phyloP scores from a whole-genome alignment of 2,329 filamentous ascomycete genomes.

The Aspergillus quadricinctus region DNA sequence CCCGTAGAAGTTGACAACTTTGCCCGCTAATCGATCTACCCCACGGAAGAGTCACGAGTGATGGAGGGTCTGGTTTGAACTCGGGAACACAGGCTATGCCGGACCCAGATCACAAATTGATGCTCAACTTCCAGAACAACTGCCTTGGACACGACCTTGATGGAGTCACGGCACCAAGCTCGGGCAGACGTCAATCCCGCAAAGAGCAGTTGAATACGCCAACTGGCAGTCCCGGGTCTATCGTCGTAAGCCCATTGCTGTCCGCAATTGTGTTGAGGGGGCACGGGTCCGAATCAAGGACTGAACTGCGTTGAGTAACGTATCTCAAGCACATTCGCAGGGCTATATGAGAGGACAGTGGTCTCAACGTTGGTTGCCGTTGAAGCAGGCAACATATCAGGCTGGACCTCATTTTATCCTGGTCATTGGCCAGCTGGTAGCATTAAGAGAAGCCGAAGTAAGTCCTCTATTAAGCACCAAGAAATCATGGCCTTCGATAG shows the following conservation, averaged over 20 bases:
- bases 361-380: background rate
- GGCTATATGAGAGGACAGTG: background rate
- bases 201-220: background rate
- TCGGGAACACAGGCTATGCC: background rate
- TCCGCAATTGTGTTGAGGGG: background rate
- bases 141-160: background rate
- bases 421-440: background rate
- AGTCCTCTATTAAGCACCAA: background rate
- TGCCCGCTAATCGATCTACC: background rate
- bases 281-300: background rate
- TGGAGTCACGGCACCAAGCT: background rate
- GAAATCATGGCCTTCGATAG: background rate
- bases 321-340: background rate
- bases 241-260: background rate
- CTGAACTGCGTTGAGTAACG: background rate
- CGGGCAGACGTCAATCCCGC: background rate
- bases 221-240: background rate
- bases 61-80: background rate
- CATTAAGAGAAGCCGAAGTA: background rate
- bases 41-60: background rate
- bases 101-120: background rate
- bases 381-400: background rate
- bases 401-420: background rate
- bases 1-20: background rate
- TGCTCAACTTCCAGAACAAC: background rate